phyloP scores from a whole-genome alignment of 768 basidiomycete genomes.

The Rhizopogon sp. region DNA sequence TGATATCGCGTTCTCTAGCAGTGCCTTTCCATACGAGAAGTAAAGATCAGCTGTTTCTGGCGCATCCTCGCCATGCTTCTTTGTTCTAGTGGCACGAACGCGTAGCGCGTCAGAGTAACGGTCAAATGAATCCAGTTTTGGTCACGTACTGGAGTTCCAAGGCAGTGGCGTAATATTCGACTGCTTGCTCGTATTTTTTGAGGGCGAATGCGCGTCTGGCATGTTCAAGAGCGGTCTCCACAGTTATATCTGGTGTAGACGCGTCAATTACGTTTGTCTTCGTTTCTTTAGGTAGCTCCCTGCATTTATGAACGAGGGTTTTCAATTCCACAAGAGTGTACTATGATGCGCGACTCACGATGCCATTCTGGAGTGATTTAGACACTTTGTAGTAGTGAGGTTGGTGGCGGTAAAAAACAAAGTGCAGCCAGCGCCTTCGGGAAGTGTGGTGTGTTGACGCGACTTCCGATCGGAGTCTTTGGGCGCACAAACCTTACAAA shows the following conservation, averaged over 20 bases:
- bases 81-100: slow-evolving; percentile 46
- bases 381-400: neutral
- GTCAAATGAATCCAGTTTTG: slow-evolving; percentile 14
- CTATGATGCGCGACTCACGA: slow-evolving; percentile 14
- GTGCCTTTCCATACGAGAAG: slow-evolving; percentile 86
- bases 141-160: slow-evolving; percentile 75
- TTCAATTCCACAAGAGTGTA: neutral
- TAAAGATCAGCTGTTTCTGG: slow-evolving; percentile 85
- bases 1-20: slow-evolving; percentile 87
- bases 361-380: slow-evolving; percentile 11
- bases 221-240: slow-evolving; percentile 65
- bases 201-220: slow-evolving; percentile 88
- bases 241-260: slow-evolving; percentile 19
- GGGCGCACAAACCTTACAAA: too few relatives aligned
- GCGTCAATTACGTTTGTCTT: slow-evolving; percentile 18
- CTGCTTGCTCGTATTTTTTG: slow-evolving; percentile 79
- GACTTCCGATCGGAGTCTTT: neutral
- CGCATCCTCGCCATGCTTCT: slow-evolving; percentile 72
- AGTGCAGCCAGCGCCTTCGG: neutral
- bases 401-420: neutral
- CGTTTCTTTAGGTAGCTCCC: slow-evolving; percentile 5
- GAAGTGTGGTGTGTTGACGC: neutral
- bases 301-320: neutral
- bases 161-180: slow-evolving; percentile 79
- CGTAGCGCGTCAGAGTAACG: slow-evolving; percentile 10